These are phyloP conservation scores for Spinellus fusiger DNA, from an alignment of 192 early-diverging fungal genomes.

Conservation along the genomic window DNA sequence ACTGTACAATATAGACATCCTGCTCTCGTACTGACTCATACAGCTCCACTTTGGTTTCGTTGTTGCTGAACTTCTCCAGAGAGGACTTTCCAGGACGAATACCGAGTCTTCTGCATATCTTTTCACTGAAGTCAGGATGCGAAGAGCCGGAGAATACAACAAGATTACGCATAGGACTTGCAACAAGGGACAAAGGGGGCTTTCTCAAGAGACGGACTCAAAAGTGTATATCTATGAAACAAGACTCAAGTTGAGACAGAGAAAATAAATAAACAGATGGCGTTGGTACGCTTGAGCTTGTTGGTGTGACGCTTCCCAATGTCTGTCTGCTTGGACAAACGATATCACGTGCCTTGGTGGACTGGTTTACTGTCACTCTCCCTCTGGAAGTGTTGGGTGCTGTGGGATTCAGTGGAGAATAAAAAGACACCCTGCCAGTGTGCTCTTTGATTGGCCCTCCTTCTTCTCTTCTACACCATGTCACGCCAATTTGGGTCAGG, in stretches of 20 bases:
- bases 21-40: constrained; percentile 83
- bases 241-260: not conserved
- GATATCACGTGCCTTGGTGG: too few relatives aligned
- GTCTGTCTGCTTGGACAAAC: too few relatives aligned
- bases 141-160: constrained; percentile 58
- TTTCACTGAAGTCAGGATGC: constrained; percentile 70
- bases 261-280: too few relatives aligned
- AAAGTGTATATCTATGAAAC: not conserved
- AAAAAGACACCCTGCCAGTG: not conserved
- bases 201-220: not conserved
- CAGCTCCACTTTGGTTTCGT: constrained; percentile 92
- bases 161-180: constrained; percentile 7
- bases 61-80: constrained; percentile 88
- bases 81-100: constrained; percentile 61
- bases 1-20: constrained; percentile 91
- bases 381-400: too few relatives aligned
- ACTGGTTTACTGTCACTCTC: too few relatives aligned
- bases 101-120: constrained; percentile 81
- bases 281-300: too few relatives aligned
- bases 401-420: too few relatives aligned
- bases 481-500: constrained; percentile 13
- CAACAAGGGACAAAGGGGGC: not conserved
- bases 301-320: too few relatives aligned
- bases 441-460: not conserved
- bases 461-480: not conserved